Evolutionary conservation across 148 eudicot species (phyloP), one percentile per base, ranked within the genome.

Genomic region (Rhododendron williamsianum): DNA sequence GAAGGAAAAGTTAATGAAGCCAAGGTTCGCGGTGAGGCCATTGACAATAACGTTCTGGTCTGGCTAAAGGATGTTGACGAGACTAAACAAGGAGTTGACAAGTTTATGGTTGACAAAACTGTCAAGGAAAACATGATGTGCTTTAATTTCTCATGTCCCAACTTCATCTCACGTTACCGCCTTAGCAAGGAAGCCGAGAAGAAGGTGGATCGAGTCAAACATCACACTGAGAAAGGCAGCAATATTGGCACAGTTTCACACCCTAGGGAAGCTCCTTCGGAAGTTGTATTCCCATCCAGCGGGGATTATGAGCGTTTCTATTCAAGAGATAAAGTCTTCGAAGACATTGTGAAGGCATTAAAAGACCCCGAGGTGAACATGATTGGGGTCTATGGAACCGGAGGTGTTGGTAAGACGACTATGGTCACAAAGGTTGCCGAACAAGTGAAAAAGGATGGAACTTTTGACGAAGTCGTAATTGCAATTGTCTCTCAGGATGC

Each of bases 381-480:
- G 69, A 60, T 81, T 81, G 83, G 83, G 30, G 71, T 81, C 3
- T 56, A 80, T 49, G 82, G 82, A 80, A 30, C 82, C 0, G 60
- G 82, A 6, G 83, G 83, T 9, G 25, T 81, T 13, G 83, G 83
- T 11, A 81, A 81, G 83, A 81, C 83, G 3, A 54, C 83, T 9
- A 54, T 35, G 69, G 83, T 81, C 1, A 67, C 16, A 81, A 45
- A 56, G 51, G 83, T 56, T 9, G 41, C 6, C 13, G 1, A 56
- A 60, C 43, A 0, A 80, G 2, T 35, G 35, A 46, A 80, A 18
- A 25, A 49, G 0, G 38, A 48, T 23, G 63, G 63, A 3, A 23
- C 10, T 30, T 81, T 81, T 56, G 15, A 35, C 10, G 43, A 35
- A 10, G 72, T 81, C 45, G 49, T 18, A 33, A 56, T 27, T 4